A percentile compares a stretch with the other conserved stretches of the same genome.
Evolutionary conservation across 129 eudicot genomes (phyloP).

Genomic region (Ambrosia trifida): DNA sequence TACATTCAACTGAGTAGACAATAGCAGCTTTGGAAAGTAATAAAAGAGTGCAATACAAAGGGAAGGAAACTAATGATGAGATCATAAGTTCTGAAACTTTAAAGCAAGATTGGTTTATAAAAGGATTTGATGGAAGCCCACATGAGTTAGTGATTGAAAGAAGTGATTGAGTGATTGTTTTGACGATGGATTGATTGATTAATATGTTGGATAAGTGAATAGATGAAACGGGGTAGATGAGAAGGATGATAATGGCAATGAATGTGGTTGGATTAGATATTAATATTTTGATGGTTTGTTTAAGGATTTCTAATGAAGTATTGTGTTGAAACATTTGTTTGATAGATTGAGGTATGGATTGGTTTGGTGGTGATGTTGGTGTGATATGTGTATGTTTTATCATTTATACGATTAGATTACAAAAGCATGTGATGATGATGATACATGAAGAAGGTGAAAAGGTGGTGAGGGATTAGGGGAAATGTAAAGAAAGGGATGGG

Average conservation of each 20-base stretch:
- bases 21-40: constrained; percentile 72
- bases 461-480: constrained; percentile 25
- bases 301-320: constrained; percentile 62
- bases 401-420: not conserved
- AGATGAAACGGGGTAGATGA: constrained; percentile 79
- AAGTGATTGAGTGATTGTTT: constrained; percentile 40
- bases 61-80: constrained; percentile 58
- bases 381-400: not conserved
- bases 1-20: constrained; percentile 80
- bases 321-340: constrained; percentile 39
- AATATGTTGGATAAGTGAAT: constrained; percentile 53
- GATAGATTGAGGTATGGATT: not conserved
- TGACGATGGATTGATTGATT: constrained; percentile 58
- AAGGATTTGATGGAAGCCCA: constrained; percentile 62
- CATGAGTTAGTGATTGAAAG: constrained; percentile 51
- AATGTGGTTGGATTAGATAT: constrained; percentile 51
- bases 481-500: constrained; percentile 3
- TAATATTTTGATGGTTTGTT: constrained; percentile 61
- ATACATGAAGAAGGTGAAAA: constrained; percentile 22
- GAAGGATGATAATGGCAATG: constrained; percentile 44
- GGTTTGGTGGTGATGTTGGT: constrained; percentile 5
- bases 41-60: constrained; percentile 58
- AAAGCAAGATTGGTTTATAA: constrained; percentile 62
- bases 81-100: constrained; percentile 55
- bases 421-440: constrained; percentile 14